Conservation (phyloP, 192 early-diverging fungal species). For the Coemansia javaensis region DNA sequence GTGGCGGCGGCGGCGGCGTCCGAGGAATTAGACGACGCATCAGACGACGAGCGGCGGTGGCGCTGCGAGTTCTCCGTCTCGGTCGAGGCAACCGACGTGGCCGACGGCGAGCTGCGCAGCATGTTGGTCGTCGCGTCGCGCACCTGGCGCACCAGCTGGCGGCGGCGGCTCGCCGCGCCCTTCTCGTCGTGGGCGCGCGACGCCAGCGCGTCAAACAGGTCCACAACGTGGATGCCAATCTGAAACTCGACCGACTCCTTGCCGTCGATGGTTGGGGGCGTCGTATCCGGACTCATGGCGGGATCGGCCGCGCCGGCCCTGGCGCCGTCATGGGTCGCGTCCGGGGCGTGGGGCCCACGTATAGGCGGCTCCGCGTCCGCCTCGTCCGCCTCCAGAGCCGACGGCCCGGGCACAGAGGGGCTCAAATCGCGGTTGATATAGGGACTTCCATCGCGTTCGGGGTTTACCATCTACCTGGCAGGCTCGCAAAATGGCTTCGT, state of each 20-base stretch:
- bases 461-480: constrained; percentile 34
- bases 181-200: constrained; percentile 17
- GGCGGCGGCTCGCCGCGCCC: constrained; percentile 18
- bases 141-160: constrained; percentile 44
- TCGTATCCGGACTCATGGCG: constrained; percentile 8
- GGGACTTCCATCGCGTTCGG: constrained; percentile 39
- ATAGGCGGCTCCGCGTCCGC: constrained; percentile 8
- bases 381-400: background rate
- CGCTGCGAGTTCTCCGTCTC: constrained; percentile 8
- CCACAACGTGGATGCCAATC: constrained; percentile 65
- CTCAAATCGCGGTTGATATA: constrained; percentile 42
- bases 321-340: background rate
- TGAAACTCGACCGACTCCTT: constrained; percentile 65
- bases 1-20: constrained; percentile 1
- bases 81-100: constrained; percentile 22
- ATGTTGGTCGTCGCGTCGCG: constrained; percentile 35
- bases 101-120: constrained; percentile 41
- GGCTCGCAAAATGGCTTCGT: background rate
- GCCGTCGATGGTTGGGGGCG: constrained; percentile 48
- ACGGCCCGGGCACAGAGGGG: constrained; percentile 1
- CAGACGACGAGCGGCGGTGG: background rate
- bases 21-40: no score
- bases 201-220: constrained; percentile 69
- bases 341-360: background rate
- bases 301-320: constrained; percentile 6